Base-by-base conservation (phyloP, 306 rosid species). In the Acacia confusa region DNA sequence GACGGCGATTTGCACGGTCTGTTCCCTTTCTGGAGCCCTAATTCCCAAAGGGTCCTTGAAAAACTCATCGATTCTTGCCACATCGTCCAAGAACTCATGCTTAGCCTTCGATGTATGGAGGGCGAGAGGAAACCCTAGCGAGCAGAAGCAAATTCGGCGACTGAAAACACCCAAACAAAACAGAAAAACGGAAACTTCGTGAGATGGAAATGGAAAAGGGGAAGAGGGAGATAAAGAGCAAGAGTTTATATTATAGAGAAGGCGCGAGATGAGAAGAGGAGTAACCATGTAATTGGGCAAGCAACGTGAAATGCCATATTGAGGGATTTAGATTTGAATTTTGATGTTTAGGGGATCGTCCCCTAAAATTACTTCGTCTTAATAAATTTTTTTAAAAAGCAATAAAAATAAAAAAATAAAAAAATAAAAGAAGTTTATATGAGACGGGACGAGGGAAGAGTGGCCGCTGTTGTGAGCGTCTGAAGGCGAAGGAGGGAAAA, bases 271-370 rank as follows among this genome's bases (percentile, higher is more conserved):
- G 45, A 68, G 32, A 69, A 38, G 34, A 83, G 76, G 6, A 50
- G 64, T 67, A 41, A 90, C 95, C 95, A 89, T 85, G 95, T 91
- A 88, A 91, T 89, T 89, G 95, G 93, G 88, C 95, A 91, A 84
- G 90, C 95, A 75, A 89, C 95, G 88, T 91, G 95, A 91, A 91
- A 91, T 84, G 95, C 95, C 95, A 91, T 91, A 80, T 87, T 84
- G 92, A 82, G 84, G 77, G 77, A 83, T 84, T 74, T 52, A 77
- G 84, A 79, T 84, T 90, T 82, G 67, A 88, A 88, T 90, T 75
- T 88, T 88, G 52, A 76, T 65, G 81, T 78, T 77, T 65, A 77
- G 81, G 81, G 64, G 76, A 77, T 77, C 81, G 61, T 61, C 81
- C 73, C 70, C 81, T 3, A 77, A 77, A 77, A 77, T 65, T 60